A percentile compares a stretch with the other conserved stretches of the same genome.
Evolutionary conservation across 228 moss, liverwort and hornwort species (phyloP).

Genomic region (Sphagnum fallax): DNA sequence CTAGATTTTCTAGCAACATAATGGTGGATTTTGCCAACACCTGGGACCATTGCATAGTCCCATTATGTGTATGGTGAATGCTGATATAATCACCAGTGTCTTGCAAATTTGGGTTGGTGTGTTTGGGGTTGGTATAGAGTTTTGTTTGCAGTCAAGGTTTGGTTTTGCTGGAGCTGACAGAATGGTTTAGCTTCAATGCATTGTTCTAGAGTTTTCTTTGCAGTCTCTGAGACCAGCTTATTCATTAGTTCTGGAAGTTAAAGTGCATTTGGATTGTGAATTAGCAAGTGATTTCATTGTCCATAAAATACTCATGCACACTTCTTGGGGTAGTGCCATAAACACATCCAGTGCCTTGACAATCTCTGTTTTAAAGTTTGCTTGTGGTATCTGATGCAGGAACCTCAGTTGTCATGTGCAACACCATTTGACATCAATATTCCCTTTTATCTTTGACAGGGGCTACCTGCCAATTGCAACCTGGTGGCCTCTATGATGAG

Average conservation of each 20-base stretch:
- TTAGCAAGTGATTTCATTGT: neutral
- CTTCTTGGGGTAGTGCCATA: neutral
- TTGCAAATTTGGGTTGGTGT: too few species aligned
- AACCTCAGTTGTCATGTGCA: conserved; percentile 69
- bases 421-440: conserved; percentile 66
- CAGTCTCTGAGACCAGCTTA: too few species aligned
- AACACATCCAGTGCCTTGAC: neutral
- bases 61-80: neutral
- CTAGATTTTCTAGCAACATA: neutral
- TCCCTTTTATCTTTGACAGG: conserved; percentile 50
- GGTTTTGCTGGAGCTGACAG: too few species aligned
- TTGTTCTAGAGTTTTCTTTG: too few species aligned
- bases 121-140: too few species aligned
- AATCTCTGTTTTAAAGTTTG: conserved; percentile 3
- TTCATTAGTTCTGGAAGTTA: neutral
- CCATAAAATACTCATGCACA: neutral
- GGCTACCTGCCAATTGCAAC: neutral
- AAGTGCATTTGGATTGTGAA: neutral
- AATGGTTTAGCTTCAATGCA: too few species aligned
- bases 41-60: neutral
- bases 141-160: too few species aligned
- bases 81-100: too few species aligned
- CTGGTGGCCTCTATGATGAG: too few species aligned
- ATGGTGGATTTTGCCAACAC: neutral
- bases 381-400: conserved; percentile 37